Conservation (phyloP, 2,329 filamentous ascomycete genomes). For the Diplodia sapinea region DNA sequence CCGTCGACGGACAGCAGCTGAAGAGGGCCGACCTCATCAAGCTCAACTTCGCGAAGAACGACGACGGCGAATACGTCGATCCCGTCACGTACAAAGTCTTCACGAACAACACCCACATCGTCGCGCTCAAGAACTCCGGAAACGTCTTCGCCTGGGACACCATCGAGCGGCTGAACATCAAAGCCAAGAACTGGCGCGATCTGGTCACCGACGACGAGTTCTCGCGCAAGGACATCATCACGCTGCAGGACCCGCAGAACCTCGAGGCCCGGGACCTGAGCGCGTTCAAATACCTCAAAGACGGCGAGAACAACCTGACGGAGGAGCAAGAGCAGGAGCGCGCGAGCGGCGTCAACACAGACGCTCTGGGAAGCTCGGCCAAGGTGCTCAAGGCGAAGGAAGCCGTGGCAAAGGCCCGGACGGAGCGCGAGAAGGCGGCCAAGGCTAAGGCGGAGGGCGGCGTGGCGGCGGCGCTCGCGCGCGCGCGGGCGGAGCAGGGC, state of each 20-base stretch:
- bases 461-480: slow-evolving; percentile 36
- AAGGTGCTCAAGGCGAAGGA: slow-evolving; percentile 93
- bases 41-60: slow-evolving; percentile 90
- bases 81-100: slow-evolving; percentile 97
- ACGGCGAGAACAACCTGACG: slow-evolving; percentile 72
- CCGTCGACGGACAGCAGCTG: slow-evolving; percentile 80
- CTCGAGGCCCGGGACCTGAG: slow-evolving; percentile 80
- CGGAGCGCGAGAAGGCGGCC: slow-evolving; percentile 62
- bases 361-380: slow-evolving; percentile 75
- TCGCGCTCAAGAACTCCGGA: slow-evolving; percentile 82
- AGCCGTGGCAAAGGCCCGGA: slow-evolving; percentile 87
- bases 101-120: slow-evolving; percentile 96
- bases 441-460: slow-evolving; percentile 38
- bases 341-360: slow-evolving; percentile 74
- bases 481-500: slow-evolving; percentile 38
- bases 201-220: slow-evolving; percentile 88
- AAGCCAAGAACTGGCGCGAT: slow-evolving; percentile 94
- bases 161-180: slow-evolving; percentile 92
- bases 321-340: slow-evolving; percentile 73
- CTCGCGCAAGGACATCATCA: slow-evolving; percentile 89
- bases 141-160: slow-evolving; percentile 98
- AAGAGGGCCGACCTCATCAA: slow-evolving; percentile 84
- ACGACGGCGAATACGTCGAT: slow-evolving; percentile 88
- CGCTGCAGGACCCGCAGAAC: slow-evolving; percentile 93
- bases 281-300: slow-evolving; percentile 86